phyloP scores from a whole-genome alignment of 306 rosid species.

The Cucumis melo region DNA sequence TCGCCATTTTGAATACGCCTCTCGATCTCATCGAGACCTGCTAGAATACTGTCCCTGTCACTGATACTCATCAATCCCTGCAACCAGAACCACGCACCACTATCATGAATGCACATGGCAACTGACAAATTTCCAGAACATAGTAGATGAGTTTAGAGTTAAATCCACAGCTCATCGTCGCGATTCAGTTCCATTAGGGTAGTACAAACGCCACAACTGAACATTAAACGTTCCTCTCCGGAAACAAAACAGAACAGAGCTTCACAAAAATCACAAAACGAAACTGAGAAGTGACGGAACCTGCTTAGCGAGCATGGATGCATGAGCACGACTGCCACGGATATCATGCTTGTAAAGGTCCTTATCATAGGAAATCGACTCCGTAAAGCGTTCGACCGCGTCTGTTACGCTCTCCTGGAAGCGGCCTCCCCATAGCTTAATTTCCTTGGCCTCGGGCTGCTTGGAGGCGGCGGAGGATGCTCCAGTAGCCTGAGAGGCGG shows the following conservation, averaged over 20 bases:
- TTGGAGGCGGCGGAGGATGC: background rate
- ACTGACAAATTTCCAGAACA: background rate
- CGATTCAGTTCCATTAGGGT: background rate
- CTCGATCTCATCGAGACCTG: conserved; percentile 63
- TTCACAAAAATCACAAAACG: background rate
- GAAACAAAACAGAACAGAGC: background rate
- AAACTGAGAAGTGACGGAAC: conserved; percentile 8
- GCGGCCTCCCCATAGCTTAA: conserved; percentile 93
- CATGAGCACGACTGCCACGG: conserved; percentile 76
- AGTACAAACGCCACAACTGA: background rate
- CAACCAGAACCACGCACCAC: background rate
- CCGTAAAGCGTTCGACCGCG: conserved; percentile 80
- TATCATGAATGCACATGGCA: background rate
- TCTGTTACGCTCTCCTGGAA: conserved; percentile 80
- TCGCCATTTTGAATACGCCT: conserved; percentile 53
- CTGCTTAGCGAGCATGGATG: conserved; percentile 92
- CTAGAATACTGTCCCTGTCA: conserved; percentile 55
- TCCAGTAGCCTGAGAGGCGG: background rate
- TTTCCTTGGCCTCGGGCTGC: conserved; percentile 38
- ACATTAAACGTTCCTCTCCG: background rate
- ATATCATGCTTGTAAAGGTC: conserved; percentile 77
- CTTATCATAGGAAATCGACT: conserved; percentile 77
- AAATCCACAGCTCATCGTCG: background rate
- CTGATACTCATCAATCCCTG: conserved; percentile 58
- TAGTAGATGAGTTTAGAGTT: background rate